Conservation (phyloP, 345 rosid genomes). For the Hibiscus tridactylites region DNA sequence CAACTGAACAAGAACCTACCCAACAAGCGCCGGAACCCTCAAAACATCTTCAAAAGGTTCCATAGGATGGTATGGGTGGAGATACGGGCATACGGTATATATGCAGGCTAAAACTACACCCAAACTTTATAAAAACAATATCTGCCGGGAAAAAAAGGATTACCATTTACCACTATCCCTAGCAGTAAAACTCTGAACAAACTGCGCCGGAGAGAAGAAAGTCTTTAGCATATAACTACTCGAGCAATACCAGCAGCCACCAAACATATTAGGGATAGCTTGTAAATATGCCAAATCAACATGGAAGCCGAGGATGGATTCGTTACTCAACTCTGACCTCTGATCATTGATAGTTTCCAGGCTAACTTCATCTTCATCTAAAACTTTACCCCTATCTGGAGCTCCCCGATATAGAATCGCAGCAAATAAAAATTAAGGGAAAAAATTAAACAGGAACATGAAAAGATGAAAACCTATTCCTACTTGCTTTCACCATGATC, state of each 20-base stretch:
- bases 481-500: slow-evolving; percentile 3
- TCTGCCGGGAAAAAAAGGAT: neutral
- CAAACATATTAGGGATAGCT: slow-evolving; percentile 3
- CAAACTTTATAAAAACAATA: neutral
- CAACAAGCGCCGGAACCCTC: neutral
- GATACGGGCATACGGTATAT: neutral
- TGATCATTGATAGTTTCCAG: neutral
- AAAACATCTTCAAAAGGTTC: neutral
- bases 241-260: slow-evolving; percentile 3
- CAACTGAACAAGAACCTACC: neutral
- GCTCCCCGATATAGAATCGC: slow-evolving; percentile 1
- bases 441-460: neutral
- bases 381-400: slow-evolving; percentile 1
- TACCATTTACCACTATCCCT: neutral
- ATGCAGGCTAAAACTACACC: slow-evolving; percentile 2
- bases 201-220: neutral
- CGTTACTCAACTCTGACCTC: neutral
- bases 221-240: slow-evolving; percentile 1
- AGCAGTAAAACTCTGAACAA: neutral
- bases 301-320: neutral
- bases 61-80: neutral
- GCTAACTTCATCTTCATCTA: neutral
- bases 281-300: neutral
- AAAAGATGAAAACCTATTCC: neutral
- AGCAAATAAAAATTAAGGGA: neutral